Base-by-base conservation (phyloP, 2,329 filamentous ascomycete genomes). In the Phaeoacremonium minimum region DNA sequence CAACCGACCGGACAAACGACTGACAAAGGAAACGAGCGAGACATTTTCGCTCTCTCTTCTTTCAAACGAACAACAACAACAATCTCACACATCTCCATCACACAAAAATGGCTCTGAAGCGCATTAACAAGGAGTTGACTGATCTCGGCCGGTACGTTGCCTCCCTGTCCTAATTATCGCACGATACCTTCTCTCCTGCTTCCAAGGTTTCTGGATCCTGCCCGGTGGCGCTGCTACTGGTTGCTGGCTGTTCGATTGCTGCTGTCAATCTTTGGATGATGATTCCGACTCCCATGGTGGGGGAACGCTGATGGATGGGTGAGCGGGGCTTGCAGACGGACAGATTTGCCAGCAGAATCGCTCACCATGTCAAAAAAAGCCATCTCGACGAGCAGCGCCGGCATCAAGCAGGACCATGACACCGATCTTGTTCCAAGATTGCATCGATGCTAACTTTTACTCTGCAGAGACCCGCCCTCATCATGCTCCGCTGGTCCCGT, bases 401-500 rank as follows among this genome's bases (percentile, higher is more conserved):
- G n/a, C n/a, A n/a, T n/a, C n/a, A n/a, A n/a, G n/a, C n/a, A n/a
- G n/a, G n/a, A n/a, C n/a, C n/a, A n/a, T n/a, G n/a, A n/a, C n/a
- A n/a, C n/a, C n/a, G n/a, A n/a, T n/a, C n/a, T n/a, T n/a, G n/a
- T n/a, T n/a, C n/a, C n/a, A n/a, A n/a, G n/a, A n/a, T n/a, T n/a
- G n/a, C n/a, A 15, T n/a, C 6, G 4, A 44, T 48, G 48, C 58
- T 66, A 47, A 63, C 44, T 41, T 41, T 33, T 42, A 18, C 37
- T 42, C 44, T 48, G 46, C 55, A 97, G 93, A 74, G 93, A 98
- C 66, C 93, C 93, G 63, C 93, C 93, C 60, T 97, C 93, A 42
- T 97, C 91, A 53, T 98, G 93, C 82, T 97, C 91, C 63, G 93
- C 93, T 57, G 93, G 93, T 50, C 93, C 93, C 52, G 84, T 94